Conservation (phyloP, 441 rosid genomes). For the Melastoma candidum region DNA sequence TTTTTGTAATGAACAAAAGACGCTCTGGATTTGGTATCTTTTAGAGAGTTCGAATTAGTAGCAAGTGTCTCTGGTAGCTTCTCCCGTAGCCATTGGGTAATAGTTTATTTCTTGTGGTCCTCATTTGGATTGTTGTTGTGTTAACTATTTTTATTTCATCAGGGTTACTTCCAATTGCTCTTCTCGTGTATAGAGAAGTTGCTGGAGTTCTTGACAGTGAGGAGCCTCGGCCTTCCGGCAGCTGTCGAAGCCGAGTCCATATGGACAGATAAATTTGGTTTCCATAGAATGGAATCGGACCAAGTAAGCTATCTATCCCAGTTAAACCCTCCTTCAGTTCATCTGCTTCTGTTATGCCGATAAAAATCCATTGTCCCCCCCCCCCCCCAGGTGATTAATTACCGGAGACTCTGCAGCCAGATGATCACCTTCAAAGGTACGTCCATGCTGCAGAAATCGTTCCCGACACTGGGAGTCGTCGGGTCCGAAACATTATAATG, state of each 20-base stretch:
- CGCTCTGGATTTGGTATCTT: no score
- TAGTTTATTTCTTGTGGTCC: background rate
- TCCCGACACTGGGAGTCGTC: slow-evolving; percentile 29
- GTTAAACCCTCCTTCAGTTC: background rate
- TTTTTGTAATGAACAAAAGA: no score
- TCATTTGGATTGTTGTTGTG: background rate
- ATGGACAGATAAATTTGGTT: slow-evolving; percentile 82
- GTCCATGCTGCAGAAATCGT: slow-evolving; percentile 67
- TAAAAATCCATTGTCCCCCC: slow-evolving; percentile 1
- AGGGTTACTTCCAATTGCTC: slow-evolving; percentile 86
- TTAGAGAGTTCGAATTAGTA: no score
- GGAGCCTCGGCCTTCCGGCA: slow-evolving; percentile 69
- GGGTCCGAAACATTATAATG: background rate
- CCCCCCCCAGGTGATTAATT: slow-evolving; percentile 45
- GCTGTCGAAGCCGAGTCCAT: slow-evolving; percentile 89
- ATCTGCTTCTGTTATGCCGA: background rate
- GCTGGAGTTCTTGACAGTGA: slow-evolving; percentile 53
- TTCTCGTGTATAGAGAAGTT: slow-evolving; percentile 83
- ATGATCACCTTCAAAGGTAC: slow-evolving; percentile 83
- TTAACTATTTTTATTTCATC: slow-evolving; percentile 4
- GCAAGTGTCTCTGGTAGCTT: no score
- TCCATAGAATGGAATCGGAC: slow-evolving; percentile 49
- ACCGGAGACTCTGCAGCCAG: slow-evolving; percentile 57
- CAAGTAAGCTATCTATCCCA: slow-evolving; percentile 31
- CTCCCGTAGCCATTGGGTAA: no score